phyloP scores from a whole-genome alignment of 805 yeast genomes.

The Torulaspora gathmanii region DNA sequence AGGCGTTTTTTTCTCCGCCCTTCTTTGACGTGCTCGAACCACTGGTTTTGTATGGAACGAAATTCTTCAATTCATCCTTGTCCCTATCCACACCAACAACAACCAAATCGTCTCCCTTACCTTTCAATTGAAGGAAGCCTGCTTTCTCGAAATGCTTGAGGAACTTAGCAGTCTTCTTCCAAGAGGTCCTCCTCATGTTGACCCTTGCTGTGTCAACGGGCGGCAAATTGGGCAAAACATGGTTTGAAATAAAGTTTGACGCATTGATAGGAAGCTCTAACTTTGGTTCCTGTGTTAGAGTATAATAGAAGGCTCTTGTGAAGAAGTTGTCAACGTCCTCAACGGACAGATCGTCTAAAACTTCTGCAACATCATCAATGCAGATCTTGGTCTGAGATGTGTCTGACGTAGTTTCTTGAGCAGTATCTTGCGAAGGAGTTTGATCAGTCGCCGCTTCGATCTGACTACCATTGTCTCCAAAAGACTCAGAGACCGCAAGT shows the following conservation, averaged over 20 bases:
- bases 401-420: conserved; percentile 13
- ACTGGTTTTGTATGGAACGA: conserved; percentile 57
- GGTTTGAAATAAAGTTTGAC: conserved; percentile 69
- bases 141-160: conserved; percentile 81
- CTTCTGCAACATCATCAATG: conserved; percentile 36
- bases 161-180: conserved; percentile 86
- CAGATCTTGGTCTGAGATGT: conserved; percentile 10
- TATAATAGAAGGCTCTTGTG: conserved; percentile 62
- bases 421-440: conserved; percentile 7
- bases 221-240: conserved; percentile 70
- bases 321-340: conserved; percentile 75
- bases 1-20: conserved; percentile 11
- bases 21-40: conserved; percentile 14
- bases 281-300: conserved; percentile 50
- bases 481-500: conserved; percentile 9
- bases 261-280: conserved; percentile 63
- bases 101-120: conserved; percentile 75
- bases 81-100: conserved; percentile 48
- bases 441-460: conserved; percentile 1
- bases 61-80: conserved; percentile 49
- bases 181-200: conserved; percentile 72
- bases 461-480: conserved; percentile 6
- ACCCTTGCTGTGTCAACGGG: conserved; percentile 49
- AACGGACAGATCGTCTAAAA: conserved; percentile 40
- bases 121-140: conserved; percentile 64